Evolutionary conservation across 305 asterid species (phyloP).

Genomic region (Fraxinus latifolia): DNA sequence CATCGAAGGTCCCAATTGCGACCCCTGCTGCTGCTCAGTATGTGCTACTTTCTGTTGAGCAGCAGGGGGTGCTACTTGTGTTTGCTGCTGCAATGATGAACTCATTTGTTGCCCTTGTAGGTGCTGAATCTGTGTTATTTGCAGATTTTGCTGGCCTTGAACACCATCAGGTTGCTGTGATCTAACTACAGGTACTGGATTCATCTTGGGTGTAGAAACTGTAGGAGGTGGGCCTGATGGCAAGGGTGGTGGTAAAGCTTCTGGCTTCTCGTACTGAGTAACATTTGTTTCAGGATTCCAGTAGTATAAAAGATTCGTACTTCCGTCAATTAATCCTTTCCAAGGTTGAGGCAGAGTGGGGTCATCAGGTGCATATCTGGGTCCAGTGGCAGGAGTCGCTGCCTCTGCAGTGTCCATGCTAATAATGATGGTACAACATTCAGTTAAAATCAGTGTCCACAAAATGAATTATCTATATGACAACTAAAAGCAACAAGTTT

Average conservation of each 20-base stretch:
- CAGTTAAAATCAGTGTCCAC: conserved; percentile 16
- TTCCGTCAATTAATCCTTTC: conserved; percentile 91
- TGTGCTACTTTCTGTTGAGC: conserved; percentile 42
- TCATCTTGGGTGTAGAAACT: conserved; percentile 53
- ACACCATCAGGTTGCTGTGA: conserved; percentile 45
- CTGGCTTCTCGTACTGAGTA: conserved; percentile 83
- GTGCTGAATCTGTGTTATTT: conserved; percentile 31
- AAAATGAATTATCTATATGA: background rate
- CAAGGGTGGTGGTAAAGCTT: conserved; percentile 61
- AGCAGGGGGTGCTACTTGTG: conserved; percentile 37
- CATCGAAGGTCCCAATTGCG: conserved; percentile 43
- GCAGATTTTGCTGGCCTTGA: conserved; percentile 48
- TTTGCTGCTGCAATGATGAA: conserved; percentile 42
- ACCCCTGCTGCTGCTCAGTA: conserved; percentile 53
- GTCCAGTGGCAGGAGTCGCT: conserved; percentile 55
- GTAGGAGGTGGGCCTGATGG: conserved; percentile 70
- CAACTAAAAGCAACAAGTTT: conserved; percentile 1
- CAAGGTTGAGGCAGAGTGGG: conserved; percentile 91
- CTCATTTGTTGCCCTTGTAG: conserved; percentile 44
- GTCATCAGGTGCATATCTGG: conserved; percentile 91
- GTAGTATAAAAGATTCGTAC: conserved; percentile 60
- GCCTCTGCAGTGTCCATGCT: conserved; percentile 71
- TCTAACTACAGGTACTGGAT: conserved; percentile 61
- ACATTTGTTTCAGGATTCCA: conserved; percentile 95
- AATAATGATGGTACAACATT: conserved; percentile 28